These are phyloP conservation scores for Voacanga thouarsii DNA, from an alignment of 257 asterid genomes.

Conservation along the genomic window DNA sequence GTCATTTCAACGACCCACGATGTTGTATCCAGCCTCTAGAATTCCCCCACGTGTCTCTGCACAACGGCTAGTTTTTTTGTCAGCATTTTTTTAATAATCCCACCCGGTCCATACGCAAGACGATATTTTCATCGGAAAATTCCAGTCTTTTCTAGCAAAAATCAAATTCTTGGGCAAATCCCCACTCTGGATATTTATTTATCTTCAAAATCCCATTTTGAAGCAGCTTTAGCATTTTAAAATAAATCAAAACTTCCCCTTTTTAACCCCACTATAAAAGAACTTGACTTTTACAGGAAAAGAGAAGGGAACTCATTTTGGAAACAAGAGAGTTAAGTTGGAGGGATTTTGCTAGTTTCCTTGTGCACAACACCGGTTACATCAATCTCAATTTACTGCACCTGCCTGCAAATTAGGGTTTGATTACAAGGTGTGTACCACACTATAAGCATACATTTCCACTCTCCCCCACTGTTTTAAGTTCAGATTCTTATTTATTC, in stretches of 20 bases:
- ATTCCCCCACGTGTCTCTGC: constrained; percentile 2
- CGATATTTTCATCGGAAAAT: background rate
- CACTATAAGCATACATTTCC: background rate
- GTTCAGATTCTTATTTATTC: background rate
- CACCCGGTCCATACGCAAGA: background rate
- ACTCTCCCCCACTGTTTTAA: background rate
- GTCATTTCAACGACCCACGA: constrained; percentile 13
- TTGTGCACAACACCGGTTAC: constrained; percentile 39
- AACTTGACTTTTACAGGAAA: constrained; percentile 1
- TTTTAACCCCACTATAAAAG: constrained; percentile 9
- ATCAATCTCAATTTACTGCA: constrained; percentile 25
- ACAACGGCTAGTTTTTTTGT: constrained; percentile 21
- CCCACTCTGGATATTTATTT: background rate
- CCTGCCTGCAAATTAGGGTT: constrained; percentile 19
- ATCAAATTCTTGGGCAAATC: background rate
- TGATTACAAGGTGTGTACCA: constrained; percentile 13
- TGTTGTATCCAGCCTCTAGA: background rate
- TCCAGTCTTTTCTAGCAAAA: constrained; percentile 4
- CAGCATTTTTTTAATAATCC: background rate
- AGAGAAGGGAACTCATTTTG: background rate
- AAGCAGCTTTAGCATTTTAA: background rate
- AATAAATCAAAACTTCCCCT: background rate
- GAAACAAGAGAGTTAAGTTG: constrained; percentile 16
- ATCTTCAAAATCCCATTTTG: background rate
- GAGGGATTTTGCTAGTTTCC: constrained; percentile 39